Evolutionary conservation across 345 rosid species (phyloP).

Genomic region (Eutrema heterophyllum): DNA sequence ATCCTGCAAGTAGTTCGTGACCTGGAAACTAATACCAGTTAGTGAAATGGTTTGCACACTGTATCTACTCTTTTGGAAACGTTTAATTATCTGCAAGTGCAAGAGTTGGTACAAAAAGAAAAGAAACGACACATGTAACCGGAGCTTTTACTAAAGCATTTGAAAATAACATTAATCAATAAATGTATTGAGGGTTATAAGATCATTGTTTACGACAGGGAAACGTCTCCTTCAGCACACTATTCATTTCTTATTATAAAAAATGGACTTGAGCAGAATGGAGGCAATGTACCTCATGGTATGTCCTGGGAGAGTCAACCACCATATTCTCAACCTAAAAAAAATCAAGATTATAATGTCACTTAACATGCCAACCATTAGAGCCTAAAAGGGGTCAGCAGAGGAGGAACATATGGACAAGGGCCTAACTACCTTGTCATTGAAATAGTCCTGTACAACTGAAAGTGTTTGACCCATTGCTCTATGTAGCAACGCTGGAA

Average conservation of each 20-base stretch:
- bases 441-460: slow-evolving; percentile 93
- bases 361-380: slow-evolving; percentile 15
- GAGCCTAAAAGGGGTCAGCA: neutral
- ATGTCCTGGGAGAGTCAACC: slow-evolving; percentile 91
- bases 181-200: neutral
- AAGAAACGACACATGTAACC: neutral
- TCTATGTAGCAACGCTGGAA: slow-evolving; percentile 81
- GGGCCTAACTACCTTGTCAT: slow-evolving; percentile 49
- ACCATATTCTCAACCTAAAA: slow-evolving; percentile 85
- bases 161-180: neutral
- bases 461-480: slow-evolving; percentile 98
- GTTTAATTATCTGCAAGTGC: slow-evolving; percentile 10
- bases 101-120: slow-evolving; percentile 1
- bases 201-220: neutral
- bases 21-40: slow-evolving; percentile 47
- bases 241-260: neutral
- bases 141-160: neutral
- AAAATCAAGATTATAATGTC: neutral
- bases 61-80: neutral
- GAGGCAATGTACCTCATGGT: slow-evolving; percentile 67
- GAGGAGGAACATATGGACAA: neutral
- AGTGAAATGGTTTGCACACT: slow-evolving; percentile 16
- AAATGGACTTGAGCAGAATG: neutral
- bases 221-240: neutral
- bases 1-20: slow-evolving; percentile 92